A percentile compares a stretch with the other conserved stretches of the same genome.
phyloP scores from a whole-genome alignment of 768 basidiomycete species.

The Royoungia palumana region DNA sequence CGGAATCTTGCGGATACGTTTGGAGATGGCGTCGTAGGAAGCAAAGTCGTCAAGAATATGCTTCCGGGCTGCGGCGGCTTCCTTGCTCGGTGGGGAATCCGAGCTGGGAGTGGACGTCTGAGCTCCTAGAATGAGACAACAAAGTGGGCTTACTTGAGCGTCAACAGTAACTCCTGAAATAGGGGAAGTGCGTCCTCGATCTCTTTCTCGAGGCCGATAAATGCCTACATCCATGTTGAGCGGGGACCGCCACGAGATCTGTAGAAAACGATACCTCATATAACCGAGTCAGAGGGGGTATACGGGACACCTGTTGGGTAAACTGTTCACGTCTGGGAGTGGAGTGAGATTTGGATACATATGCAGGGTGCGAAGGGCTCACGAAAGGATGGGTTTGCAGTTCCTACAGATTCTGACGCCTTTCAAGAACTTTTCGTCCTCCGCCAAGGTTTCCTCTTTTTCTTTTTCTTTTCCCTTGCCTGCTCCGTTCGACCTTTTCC shows the following conservation, averaged over 20 bases:
- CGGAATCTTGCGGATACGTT: conserved; percentile 75
- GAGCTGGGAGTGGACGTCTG: conserved; percentile 19
- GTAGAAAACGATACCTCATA: conserved; percentile 54
- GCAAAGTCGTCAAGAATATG: conserved; percentile 80
- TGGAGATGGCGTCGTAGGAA: conserved; percentile 85
- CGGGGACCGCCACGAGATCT: background rate
- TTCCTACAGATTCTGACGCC: conserved; percentile 85
- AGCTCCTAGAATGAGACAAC: conserved; percentile 11
- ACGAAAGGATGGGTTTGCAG: conserved; percentile 81
- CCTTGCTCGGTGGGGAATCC: conserved; percentile 56
- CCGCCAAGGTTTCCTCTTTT: conserved; percentile 40
- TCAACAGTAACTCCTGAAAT: conserved; percentile 81
- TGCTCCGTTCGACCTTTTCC: conserved; percentile 36
- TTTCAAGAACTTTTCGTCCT: conserved; percentile 82
- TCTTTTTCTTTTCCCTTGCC: conserved; percentile 35
- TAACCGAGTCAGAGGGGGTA: conserved; percentile 63
- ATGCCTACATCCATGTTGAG: conserved; percentile 41
- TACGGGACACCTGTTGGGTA: conserved; percentile 53
- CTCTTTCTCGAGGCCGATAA: conserved; percentile 77
- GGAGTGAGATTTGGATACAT: background rate
- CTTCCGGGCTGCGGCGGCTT: conserved; percentile 71
- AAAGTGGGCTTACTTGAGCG: conserved; percentile 48
- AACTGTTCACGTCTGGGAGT: conserved; percentile 72
- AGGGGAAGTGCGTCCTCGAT: conserved; percentile 86
- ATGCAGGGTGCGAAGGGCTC: conserved; percentile 29